Evolutionary conservation across 257 asterid species (phyloP), one percentile per base, ranked within the genome.

Genomic region (Jasminum sambac): DNA sequence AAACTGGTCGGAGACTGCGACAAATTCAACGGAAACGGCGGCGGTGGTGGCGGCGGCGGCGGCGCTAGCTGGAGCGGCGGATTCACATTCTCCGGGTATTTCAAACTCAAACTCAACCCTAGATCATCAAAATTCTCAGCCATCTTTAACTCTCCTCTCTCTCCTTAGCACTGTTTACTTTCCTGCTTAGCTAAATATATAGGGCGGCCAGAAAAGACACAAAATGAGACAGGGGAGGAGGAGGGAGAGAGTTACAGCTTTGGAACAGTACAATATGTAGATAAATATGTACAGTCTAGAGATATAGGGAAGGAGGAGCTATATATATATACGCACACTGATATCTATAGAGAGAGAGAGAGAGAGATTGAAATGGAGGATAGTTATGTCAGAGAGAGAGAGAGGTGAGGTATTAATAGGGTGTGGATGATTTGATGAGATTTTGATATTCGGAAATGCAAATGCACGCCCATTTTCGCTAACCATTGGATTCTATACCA

Each of bases 101-200:
- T 80, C 70, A 89, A 63, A 79, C 92, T 83, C 80, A 95, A 78
- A 48, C 92, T 83, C 83, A 91, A 64, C n/a, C 88, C 86, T 26
- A 94, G 77, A 16, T 78, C 89, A 82, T 84, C 90, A 43, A 81
- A 88, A 70, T 78, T 82, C 23, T 79, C 92, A 70, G 76, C 84
- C 97, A 89, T 89, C 58, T 70, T 69, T 26, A 43, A 21, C 6
- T 61, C 52, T 16, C 0, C 10, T 30, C 37, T 7, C 41, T 70
- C 30, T 11, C 70, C 36, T 13, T 16, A 30, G 36, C 36, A 30
- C 36, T 30, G 36, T 30, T 30, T n/a, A n/a, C n/a, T n/a, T n/a
- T 30, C 4, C 36, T 30, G 36, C 36, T 11, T 23, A 19, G 12
- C 24, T 50, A 50, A 6, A 50, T 16, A 17, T 50, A 50, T 50